phyloP scores from a whole-genome alignment of 139 green algal species.

The Coccomyxa sp. region DNA sequence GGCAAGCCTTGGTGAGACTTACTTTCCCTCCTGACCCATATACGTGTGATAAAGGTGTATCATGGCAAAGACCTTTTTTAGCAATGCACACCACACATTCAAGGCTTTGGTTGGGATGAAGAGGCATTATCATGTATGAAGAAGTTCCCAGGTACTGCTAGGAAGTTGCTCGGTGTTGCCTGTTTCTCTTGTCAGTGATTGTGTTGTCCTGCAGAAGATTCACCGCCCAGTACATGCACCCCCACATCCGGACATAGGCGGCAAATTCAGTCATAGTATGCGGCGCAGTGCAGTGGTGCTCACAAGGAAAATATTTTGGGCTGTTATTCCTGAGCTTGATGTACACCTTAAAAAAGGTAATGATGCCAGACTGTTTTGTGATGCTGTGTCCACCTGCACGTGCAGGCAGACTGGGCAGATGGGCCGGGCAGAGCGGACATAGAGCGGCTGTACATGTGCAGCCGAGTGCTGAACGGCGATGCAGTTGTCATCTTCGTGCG shows the following conservation, averaged over 20 bases:
- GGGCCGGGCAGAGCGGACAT: constrained; percentile 29
- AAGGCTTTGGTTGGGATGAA: background rate
- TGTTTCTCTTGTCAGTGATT: no score
- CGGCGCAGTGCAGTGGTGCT: no score
- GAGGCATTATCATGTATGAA: background rate
- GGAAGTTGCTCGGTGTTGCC: no score
- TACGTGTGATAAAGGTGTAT: background rate
- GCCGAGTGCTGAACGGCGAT: constrained; percentile 71
- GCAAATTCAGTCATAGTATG: no score
- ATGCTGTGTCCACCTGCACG: background rate
- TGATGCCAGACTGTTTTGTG: no score
- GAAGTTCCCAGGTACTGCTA: no score
- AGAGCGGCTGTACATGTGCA: constrained; percentile 50
- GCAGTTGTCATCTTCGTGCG: constrained; percentile 91
- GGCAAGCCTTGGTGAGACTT: background rate
- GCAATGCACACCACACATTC: background rate
- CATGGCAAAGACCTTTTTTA: background rate
- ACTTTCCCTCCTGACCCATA: background rate
- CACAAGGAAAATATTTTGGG: no score
- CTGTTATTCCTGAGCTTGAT: no score
- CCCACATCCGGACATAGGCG: no score
- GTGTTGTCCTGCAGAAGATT: no score
- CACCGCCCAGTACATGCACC: no score
- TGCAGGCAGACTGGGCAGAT: constrained; percentile 46
- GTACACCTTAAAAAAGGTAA: no score